Conservation (phyloP, 805 yeast species). For the Yarrowia sp. region DNA sequence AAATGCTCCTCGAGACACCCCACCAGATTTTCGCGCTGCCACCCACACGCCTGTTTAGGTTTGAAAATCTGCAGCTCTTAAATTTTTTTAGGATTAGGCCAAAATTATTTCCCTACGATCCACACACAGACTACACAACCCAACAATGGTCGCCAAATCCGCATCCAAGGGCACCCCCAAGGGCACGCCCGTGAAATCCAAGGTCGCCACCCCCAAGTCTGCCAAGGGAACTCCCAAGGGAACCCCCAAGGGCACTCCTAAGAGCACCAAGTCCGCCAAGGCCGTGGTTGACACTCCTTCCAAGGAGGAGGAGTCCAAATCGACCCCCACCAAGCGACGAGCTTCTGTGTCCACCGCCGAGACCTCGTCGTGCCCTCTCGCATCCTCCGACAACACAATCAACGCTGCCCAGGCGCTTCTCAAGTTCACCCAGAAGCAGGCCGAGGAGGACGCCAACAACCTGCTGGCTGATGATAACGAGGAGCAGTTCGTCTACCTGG, state of each 20-base stretch:
- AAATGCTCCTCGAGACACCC: too few relatives aligned
- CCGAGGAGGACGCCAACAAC: slow-evolving; percentile 39
- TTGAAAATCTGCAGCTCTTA: slow-evolving; percentile 21
- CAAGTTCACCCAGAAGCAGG: slow-evolving; percentile 51
- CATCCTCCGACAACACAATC: slow-evolving; percentile 34
- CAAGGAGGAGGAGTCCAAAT: background rate
- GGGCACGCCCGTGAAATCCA: slow-evolving; percentile 2
- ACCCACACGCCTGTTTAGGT: background rate
- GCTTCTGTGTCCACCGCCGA: background rate
- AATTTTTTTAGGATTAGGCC: slow-evolving; percentile 4
- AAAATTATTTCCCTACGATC: slow-evolving; percentile 12
- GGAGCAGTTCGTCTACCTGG: slow-evolving; percentile 52
- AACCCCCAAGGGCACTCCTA: slow-evolving; percentile 4
- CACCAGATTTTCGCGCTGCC: too few relatives aligned
- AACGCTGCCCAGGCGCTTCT: slow-evolving; percentile 54
- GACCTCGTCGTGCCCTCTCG: slow-evolving; percentile 4
- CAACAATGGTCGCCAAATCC: background rate
- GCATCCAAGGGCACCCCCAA: slow-evolving; percentile 14
- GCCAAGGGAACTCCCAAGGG: slow-evolving; percentile 11
- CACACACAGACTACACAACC: background rate
- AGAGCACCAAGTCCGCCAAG: background rate
- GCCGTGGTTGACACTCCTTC: background rate
- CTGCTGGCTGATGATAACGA: slow-evolving; percentile 62
- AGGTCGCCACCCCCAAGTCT: background rate
- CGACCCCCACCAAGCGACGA: slow-evolving; percentile 17